A percentile compares a stretch with the other conserved stretches of the same genome.
Evolutionary conservation across 2,329 filamentous ascomycete species (phyloP).

Genomic region (Alternaria rosae): DNA sequence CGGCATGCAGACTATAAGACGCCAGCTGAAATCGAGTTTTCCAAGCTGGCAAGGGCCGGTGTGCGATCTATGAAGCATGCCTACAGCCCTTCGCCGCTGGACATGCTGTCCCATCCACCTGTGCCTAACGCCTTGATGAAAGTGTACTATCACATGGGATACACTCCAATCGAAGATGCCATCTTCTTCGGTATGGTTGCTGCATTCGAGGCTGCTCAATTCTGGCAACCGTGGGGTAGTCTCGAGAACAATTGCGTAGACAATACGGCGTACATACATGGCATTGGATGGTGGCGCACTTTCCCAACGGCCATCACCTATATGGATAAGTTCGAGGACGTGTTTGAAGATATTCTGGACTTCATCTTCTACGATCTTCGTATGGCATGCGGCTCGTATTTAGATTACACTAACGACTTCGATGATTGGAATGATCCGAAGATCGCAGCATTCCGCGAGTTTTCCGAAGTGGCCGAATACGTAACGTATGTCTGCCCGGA

Average conservation of each 20-base stretch:
- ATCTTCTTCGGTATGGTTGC: background rate
- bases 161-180: background rate
- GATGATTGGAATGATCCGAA: background rate
- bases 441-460: background rate
- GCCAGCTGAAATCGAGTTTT: too few species aligned
- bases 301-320: background rate
- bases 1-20: too few species aligned
- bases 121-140: background rate
- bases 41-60: background rate
- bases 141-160: background rate
- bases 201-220: background rate
- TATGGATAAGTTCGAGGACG: background rate
- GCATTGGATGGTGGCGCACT: background rate
- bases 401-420: background rate
- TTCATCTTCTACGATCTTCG: background rate
- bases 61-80: background rate
- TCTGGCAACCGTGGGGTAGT: background rate
- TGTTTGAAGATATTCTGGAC: rapidly evolving
- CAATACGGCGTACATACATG: background rate
- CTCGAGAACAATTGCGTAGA: background rate
- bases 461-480: background rate
- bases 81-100: background rate
- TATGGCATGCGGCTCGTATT: background rate
- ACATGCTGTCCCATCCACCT: background rate
- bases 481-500: background rate